Conservation (phyloP, 768 basidiomycete species). For the Boletus sp. region DNA sequence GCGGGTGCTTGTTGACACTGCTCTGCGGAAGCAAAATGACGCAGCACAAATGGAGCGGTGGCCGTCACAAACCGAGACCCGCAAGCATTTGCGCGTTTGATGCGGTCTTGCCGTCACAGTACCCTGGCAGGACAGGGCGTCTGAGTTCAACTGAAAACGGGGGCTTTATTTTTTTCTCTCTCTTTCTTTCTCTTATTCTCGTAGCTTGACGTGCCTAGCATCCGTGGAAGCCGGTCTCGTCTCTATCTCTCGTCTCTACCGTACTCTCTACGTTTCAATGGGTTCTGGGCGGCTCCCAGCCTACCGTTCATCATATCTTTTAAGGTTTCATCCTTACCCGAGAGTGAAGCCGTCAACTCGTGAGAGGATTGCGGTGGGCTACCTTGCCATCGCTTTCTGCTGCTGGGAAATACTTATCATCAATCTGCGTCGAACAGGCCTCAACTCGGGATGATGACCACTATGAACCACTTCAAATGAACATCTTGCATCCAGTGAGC, state of each 20-base stretch:
- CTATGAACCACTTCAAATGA: background rate
- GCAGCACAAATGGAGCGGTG: constrained; percentile 6
- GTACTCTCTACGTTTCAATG: constrained; percentile 8
- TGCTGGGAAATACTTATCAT: constrained; percentile 9
- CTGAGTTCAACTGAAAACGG: constrained; percentile 19
- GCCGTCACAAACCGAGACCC: constrained; percentile 16
- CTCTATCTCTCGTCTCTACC: background rate
- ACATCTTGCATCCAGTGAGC: constrained; percentile 1
- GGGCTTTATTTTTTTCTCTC: constrained; percentile 2
- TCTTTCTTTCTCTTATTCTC: background rate
- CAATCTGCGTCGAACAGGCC: constrained; percentile 6
- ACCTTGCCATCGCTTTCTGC: background rate
- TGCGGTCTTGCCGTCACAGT: constrained; percentile 26
- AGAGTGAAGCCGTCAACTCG: constrained; percentile 19
- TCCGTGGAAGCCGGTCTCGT: background rate
- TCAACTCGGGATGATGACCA: background rate
- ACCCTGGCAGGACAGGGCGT: constrained; percentile 24
- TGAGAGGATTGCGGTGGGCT: constrained; percentile 26
- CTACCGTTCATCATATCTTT: constrained; percentile 30
- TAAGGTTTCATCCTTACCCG: constrained; percentile 31
- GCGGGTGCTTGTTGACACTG: background rate
- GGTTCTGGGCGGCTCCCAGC: constrained; percentile 18
- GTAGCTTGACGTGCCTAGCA: background rate
- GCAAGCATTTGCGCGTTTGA: constrained; percentile 23
- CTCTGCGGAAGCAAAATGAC: constrained; percentile 17